These are phyloP conservation scores for Gypsophila paniculata DNA, from an alignment of 179 eudicot genomes.

Conservation along the genomic window DNA sequence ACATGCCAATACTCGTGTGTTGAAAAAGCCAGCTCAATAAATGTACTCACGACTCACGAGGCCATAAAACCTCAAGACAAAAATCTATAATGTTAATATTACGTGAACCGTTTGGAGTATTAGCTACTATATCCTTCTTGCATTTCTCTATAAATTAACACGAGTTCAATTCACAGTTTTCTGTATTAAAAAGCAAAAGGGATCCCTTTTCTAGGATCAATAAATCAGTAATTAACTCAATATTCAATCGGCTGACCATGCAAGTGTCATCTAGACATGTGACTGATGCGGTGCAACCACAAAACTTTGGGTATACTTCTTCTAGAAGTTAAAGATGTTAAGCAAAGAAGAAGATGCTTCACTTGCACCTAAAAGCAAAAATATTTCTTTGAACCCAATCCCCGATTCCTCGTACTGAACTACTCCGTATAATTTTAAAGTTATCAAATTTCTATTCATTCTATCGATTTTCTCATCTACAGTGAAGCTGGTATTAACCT, in stretches of 20 bases:
- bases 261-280: not conserved
- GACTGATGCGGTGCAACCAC: not conserved
- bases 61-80: slow-evolving; percentile 4
- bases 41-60: too few species aligned
- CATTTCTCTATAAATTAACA: not conserved
- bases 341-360: not conserved
- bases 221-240: not conserved
- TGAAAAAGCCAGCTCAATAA: not conserved
- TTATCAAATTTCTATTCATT: too few species aligned
- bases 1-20: not conserved
- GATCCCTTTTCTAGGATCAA: not conserved
- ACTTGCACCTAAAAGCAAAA: too few species aligned
- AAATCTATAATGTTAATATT: not conserved
- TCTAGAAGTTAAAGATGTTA: not conserved
- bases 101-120: not conserved
- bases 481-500: too few species aligned
- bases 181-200: not conserved
- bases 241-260: not conserved
- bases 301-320: too few species aligned
- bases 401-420: too few species aligned
- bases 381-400: too few species aligned
- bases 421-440: too few species aligned
- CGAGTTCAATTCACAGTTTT: too few species aligned
- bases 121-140: not conserved
- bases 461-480: too few species aligned